Evolutionary conservation across 768 basidiomycete genomes (phyloP), one percentile per base, ranked within the genome.

Genomic region (Auriculariales sp.): DNA sequence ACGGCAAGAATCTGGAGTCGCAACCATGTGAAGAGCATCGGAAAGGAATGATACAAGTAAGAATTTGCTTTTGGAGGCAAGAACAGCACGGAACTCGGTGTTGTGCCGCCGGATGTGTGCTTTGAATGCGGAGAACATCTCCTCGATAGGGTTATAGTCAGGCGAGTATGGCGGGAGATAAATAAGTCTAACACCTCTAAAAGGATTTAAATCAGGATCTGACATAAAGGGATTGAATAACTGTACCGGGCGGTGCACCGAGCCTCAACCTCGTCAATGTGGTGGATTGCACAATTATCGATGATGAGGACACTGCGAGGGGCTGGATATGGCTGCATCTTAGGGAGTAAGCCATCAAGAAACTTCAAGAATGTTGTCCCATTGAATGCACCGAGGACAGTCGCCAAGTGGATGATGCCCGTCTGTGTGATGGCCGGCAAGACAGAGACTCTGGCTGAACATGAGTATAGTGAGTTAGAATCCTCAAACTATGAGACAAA

Each of bases 151-250:
- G 42, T 71, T 68, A 31, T 65, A 48, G 39, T 71, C 67, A 0
- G 67, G 68, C 0, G 68, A 70, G 49, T 69, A 70, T 3, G 64
- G 66, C 0, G 63, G 67, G 7, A 69, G 59, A 47, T 53, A 69
- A 11, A 36, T 46, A 36, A 31, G 29, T 2, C 33, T 12, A 19
- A 52, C 47, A 17, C 52, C 52, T 9, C 52, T 52, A 35, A 9
- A 3, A 15, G 6, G 19, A 7, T 28, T 29, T 22, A n/a, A 15
- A n/a, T 27, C 6, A 30, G 14, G 28, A 10, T 31, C 39, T 27
- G 19, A 5, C 7, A 36, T 19, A 36, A 19, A 7, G n/a, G 35
- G 35, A 7, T 6, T 19, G 35, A 6, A 68, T 66, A 58, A 50
- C 14, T 52, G 55, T 48, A 65, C 58, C 25, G 24, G 25, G 49